Evolutionary conservation across 495 filamentous ascomycete species (phyloP), one percentile per base, ranked within the genome.

Genomic region (Staphylotrichum tortipilum): DNA sequence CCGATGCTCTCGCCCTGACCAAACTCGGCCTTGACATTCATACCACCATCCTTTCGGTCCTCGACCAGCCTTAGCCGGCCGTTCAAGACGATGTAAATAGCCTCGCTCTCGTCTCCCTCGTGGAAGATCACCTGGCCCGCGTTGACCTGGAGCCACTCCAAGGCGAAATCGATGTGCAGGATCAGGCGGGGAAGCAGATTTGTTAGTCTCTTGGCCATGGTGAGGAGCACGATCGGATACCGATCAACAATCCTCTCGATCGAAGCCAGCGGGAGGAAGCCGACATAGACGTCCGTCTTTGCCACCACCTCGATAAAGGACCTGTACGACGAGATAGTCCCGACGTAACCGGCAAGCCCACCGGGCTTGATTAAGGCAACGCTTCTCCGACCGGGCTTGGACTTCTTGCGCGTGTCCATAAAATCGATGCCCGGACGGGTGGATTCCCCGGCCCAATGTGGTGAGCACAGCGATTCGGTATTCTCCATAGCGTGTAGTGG

Each of bases 281-380:
- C 92, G 28, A 97, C 94, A 62, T 96, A 97, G 24, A 97, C 92
- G 70, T 98, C 94, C 2, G 94, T 97, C 70, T 96, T 96, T 8
- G 92, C 92, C 30, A 90, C 84, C 7, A 98, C 89, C 60, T 97
- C 92, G 19, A 95, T 89, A 63, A 97, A 95, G 0, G 94, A 97
- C 24, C 92, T 78, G 60, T 95, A 92, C 0, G 91, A 95, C 1
- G 92, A 95, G 18, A 97, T 83, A 0, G 86, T 88, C 6, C 92
- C 89, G 21, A 96, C 78, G 57, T 98, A 98, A 2, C 92, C 94
- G 30, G 92, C 92, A 28, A 98, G 79, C 0, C 89, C 91, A 33
- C 92, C 92, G 1, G 92, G 94, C 61, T 96, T 98, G 57, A 94
- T 92, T 58, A 97, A 65, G 36, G 89, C 95, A 0, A 98, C 77